These are phyloP conservation scores for Acmispon strigosus DNA, from an alignment of 306 rosid genomes.

Conservation along the genomic window DNA sequence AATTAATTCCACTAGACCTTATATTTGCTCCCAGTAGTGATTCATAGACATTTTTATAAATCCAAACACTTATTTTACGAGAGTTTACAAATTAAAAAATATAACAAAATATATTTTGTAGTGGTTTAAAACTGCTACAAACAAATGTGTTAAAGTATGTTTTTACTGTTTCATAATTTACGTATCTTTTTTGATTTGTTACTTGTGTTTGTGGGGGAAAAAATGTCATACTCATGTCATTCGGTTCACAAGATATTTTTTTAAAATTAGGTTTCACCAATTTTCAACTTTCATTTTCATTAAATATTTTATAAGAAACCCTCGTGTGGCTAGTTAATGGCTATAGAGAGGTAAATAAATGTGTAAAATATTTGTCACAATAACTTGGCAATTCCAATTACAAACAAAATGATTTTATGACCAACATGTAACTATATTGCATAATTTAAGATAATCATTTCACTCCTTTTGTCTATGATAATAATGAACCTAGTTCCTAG, in stretches of 20 bases:
- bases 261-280: not conserved
- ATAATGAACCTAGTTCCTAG: not conserved
- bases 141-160: too few relatives aligned
- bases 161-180: too few relatives aligned
- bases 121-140: too few relatives aligned
- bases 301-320: not conserved
- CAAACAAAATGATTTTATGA: not conserved
- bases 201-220: not conserved
- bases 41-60: too few relatives aligned
- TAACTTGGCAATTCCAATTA: not conserved
- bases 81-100: too few relatives aligned
- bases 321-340: not conserved
- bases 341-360: not conserved
- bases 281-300: not conserved
- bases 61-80: too few relatives aligned
- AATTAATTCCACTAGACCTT: slow-evolving; percentile 13
- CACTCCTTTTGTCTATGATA: not conserved
- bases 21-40: too few relatives aligned
- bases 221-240: not conserved
- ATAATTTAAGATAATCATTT: not conserved
- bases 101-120: too few relatives aligned
- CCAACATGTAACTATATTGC: not conserved
- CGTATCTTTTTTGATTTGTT: too few relatives aligned
- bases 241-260: not conserved
- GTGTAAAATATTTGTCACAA: not conserved